Conservation (phyloP, 805 yeast genomes). For the Metschnikowia lachancei region DNA sequence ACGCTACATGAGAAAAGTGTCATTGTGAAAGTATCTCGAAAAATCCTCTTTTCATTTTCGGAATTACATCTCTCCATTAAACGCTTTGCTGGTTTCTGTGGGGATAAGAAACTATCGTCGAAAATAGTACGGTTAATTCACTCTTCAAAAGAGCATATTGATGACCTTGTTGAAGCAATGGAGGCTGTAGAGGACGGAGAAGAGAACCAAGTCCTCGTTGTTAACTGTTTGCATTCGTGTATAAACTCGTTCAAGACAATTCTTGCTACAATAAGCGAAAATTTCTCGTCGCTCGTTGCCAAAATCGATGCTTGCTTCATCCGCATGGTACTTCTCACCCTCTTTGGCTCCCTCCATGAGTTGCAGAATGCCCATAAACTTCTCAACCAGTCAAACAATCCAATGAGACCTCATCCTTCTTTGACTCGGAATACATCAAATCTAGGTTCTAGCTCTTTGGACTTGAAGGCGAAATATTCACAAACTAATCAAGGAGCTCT, state of each 20-base stretch:
- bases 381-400: constrained; percentile 17
- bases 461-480: constrained; percentile 8
- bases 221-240: constrained; percentile 32
- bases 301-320: constrained; percentile 63
- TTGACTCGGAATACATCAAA: constrained; percentile 9
- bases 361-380: constrained; percentile 61
- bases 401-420: neutral
- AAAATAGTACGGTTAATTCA: constrained; percentile 52
- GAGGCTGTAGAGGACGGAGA: constrained; percentile 45
- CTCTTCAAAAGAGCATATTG: constrained; percentile 53
- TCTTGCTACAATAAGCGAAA: constrained; percentile 46
- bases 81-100: constrained; percentile 55
- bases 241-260: constrained; percentile 51
- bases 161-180: constrained; percentile 53
- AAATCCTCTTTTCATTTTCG: constrained; percentile 58
- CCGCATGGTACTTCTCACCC: constrained; percentile 21
- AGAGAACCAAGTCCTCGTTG: constrained; percentile 30
- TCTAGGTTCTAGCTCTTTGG: constrained; percentile 4
- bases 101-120: constrained; percentile 52
- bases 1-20: constrained; percentile 4
- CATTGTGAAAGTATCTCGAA: constrained; percentile 51
- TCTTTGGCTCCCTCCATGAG: constrained; percentile 64
- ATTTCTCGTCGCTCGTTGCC: constrained; percentile 48
- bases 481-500: constrained; percentile 8
- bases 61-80: constrained; percentile 62